Evolutionary conservation across 345 rosid species (phyloP).

Genomic region (Lumnitzera racemosa): DNA sequence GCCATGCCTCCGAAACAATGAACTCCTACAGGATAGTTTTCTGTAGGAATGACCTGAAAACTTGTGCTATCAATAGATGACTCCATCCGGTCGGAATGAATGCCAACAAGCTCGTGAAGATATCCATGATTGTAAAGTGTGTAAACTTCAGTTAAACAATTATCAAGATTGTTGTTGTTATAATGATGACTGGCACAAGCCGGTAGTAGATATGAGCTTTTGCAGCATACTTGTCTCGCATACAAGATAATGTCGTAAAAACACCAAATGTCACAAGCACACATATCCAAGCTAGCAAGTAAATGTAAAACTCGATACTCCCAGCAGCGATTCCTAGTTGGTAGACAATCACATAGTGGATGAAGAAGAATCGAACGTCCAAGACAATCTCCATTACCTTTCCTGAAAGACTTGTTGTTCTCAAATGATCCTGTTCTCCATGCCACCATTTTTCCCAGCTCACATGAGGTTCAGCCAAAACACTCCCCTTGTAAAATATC

Average conservation of each 20-base stretch:
- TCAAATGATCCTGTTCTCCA: slow-evolving; percentile 10
- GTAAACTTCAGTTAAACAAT: slow-evolving; percentile 1
- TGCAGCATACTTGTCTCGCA: slow-evolving; percentile 3
- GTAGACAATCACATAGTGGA: slow-evolving; percentile 10
- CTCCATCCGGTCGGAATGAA: slow-evolving; percentile 14
- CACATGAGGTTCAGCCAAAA: slow-evolving; percentile 1
- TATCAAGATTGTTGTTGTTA: background rate
- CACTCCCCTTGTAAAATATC: slow-evolving; percentile 1
- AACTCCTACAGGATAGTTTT: slow-evolving; percentile 6
- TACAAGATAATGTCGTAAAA: background rate
- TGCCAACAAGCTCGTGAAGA: slow-evolving; percentile 12
- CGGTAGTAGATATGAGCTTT: slow-evolving; percentile 12
- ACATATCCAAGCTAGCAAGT: slow-evolving; percentile 10
- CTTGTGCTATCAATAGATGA: slow-evolving; percentile 9
- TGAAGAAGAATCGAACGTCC: slow-evolving; percentile 11
- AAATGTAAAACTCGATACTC: slow-evolving; percentile 3
- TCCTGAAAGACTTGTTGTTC: slow-evolving; percentile 9
- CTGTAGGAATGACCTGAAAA: slow-evolving; percentile 8
- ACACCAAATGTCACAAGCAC: background rate
- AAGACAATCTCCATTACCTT: slow-evolving; percentile 4
- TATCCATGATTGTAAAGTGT: background rate
- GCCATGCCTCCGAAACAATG: slow-evolving; percentile 9
- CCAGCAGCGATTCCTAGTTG: slow-evolving; percentile 6
- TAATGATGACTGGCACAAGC: slow-evolving; percentile 1
- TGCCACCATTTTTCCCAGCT: slow-evolving; percentile 16